phyloP scores from a whole-genome alignment of 1,284 basidiomycete species.

The Pisolithus thermaeus region DNA sequence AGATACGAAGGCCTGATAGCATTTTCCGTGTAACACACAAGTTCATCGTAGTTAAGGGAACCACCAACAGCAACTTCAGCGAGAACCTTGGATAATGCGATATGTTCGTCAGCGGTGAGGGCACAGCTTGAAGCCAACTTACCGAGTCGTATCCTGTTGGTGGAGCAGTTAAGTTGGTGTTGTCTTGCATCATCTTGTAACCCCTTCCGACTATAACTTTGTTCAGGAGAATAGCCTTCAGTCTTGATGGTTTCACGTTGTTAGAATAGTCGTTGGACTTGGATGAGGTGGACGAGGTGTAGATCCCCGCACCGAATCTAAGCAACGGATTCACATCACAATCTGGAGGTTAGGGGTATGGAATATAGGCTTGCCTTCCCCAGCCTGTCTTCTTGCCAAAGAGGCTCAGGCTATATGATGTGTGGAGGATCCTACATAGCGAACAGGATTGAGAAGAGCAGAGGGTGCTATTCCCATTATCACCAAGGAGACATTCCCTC shows the following conservation, averaged over 20 bases:
- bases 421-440: conserved; percentile 52
- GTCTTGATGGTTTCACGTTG: conserved; percentile 43
- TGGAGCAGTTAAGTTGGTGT: conserved; percentile 43
- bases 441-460: conserved; percentile 51
- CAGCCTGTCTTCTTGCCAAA: conserved; percentile 62
- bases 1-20: conserved; percentile 61
- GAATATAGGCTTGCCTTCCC: conserved; percentile 41
- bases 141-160: conserved; percentile 60
- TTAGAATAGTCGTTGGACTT: conserved; percentile 64
- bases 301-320: conserved; percentile 49
- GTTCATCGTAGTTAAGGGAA: conserved; percentile 57
- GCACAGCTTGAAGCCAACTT: conserved; percentile 14
- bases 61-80: conserved; percentile 48
- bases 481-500: conserved; percentile 52
- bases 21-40: conserved; percentile 60
- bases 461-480: conserved; percentile 48
- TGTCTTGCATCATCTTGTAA: conserved; percentile 54
- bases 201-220: conserved; percentile 66
- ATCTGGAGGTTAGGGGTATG: background rate
- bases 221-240: conserved; percentile 60
- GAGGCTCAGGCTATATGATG: conserved; percentile 53
- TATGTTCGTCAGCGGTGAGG: conserved; percentile 1
- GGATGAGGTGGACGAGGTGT: conserved; percentile 43
- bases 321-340: conserved; percentile 4
- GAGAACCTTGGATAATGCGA: conserved; percentile 38